These are phyloP conservation scores for Haplosporangium sp. DNA, from an alignment of 371 early-diverging fungal genomes.

Conservation along the genomic window DNA sequence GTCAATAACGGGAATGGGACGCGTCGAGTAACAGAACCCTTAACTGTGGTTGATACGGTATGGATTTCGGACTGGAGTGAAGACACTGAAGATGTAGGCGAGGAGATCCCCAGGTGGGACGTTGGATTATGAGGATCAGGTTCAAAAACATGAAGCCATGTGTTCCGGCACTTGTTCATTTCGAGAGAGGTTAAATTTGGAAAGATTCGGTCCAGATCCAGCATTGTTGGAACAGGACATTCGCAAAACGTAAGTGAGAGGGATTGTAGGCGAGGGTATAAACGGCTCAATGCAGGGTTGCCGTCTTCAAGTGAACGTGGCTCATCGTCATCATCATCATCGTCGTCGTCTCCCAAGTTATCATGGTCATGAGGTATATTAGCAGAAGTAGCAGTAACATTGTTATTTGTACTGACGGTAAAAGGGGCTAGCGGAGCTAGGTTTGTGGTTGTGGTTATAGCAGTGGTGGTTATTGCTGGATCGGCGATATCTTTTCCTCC, in stretches of 20 bases:
- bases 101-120: conserved; percentile 10
- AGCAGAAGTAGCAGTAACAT: not conserved
- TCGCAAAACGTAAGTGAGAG: conserved; percentile 26
- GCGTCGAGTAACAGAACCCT: not conserved
- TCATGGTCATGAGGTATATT: not conserved
- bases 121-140: conserved; percentile 20
- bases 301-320: conserved; percentile 6
- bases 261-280: conserved; percentile 23
- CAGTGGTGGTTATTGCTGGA: not conserved
- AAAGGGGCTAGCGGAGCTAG: not conserved
- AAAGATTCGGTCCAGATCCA: conserved; percentile 35
- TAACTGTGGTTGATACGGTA: not conserved
- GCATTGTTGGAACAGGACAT: conserved; percentile 23
- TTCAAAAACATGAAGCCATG: conserved; percentile 43
- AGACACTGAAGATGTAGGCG: not conserved
- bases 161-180: conserved; percentile 30
- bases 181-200: conserved; percentile 30
- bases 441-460: not conserved
- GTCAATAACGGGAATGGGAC: conserved; percentile 21
- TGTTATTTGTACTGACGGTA: not conserved
- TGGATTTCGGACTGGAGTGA: not conserved
- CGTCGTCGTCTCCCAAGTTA: conserved; percentile 8
- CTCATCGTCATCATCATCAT: conserved; percentile 2
- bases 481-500: conserved; percentile 10
- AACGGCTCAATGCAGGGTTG: not conserved